These are phyloP conservation scores for Colletotrichum sansevieriae DNA, from an alignment of 2,329 filamentous ascomycete species.

Conservation along the genomic window DNA sequence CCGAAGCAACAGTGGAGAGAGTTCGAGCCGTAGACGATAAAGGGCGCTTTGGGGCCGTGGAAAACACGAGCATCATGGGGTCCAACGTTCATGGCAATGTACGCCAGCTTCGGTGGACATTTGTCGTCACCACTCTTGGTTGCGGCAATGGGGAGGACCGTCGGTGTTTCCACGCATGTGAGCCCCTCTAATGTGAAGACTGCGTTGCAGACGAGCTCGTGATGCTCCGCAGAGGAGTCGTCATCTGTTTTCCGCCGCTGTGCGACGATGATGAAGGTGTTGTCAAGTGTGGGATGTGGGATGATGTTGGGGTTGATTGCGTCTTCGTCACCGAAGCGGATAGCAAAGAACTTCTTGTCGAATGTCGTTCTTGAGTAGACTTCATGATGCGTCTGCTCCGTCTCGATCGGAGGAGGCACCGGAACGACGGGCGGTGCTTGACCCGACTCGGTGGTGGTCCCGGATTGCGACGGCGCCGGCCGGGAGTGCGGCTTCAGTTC, in stretches of 20 bases:
- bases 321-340: slow-evolving; percentile 58
- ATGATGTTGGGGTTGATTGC: slow-evolving; percentile 70
- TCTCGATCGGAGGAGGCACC: background rate
- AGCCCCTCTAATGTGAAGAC: slow-evolving; percentile 58
- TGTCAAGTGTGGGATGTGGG: slow-evolving; percentile 62
- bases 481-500: slow-evolving; percentile 27
- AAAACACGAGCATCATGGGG: slow-evolving; percentile 72
- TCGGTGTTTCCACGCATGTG: slow-evolving; percentile 57
- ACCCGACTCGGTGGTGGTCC: slow-evolving; percentile 49
- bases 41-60: slow-evolving; percentile 63
- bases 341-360: slow-evolving; percentile 61
- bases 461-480: slow-evolving; percentile 52
- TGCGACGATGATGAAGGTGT: slow-evolving; percentile 66
- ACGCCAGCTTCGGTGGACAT: slow-evolving; percentile 59
- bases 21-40: slow-evolving; percentile 68
- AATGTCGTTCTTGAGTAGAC: slow-evolving; percentile 61
- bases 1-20: slow-evolving; percentile 68
- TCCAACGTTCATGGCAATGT: slow-evolving; percentile 60
- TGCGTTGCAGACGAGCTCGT: slow-evolving; percentile 65
- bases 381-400: slow-evolving; percentile 49
- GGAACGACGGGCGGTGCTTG: slow-evolving; percentile 46
- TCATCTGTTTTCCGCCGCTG: slow-evolving; percentile 54
- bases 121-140: slow-evolving; percentile 54
- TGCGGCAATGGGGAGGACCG: slow-evolving; percentile 59
- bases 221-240: slow-evolving; percentile 49